Conservation (phyloP, 208 protist genomes). For the Tritrichomonas foetus region DNA sequence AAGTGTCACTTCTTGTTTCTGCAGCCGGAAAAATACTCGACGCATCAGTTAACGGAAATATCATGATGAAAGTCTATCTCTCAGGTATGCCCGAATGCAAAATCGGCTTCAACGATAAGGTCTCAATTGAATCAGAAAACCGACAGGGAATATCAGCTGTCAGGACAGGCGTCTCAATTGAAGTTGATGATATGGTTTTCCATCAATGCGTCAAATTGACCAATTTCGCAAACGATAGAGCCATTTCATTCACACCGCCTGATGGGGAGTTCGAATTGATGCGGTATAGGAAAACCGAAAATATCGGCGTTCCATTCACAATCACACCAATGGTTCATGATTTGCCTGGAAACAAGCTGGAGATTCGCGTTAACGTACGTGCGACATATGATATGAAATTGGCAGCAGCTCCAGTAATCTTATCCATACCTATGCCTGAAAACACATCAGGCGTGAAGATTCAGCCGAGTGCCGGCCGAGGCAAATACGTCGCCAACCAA, state of each 20-base stretch:
- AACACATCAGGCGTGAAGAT: conserved; percentile 74
- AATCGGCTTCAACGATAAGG: conserved; percentile 68
- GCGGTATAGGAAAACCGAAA: conserved; percentile 69
- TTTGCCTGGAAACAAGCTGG: not conserved
- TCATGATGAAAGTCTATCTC: conserved; percentile 90
- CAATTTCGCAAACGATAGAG: conserved; percentile 78
- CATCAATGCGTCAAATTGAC: conserved; percentile 90
- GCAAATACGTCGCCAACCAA: conserved; percentile 43
- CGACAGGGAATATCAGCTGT: not conserved
- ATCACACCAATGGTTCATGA: conserved; percentile 1
- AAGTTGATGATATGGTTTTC: conserved; percentile 85
- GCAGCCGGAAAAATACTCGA: conserved; percentile 58
- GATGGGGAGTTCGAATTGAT: conserved; percentile 91
- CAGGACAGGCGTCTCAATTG: conserved; percentile 52
- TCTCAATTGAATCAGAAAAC: conserved; percentile 44
- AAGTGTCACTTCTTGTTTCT: conserved; percentile 89
- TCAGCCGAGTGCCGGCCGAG: conserved; percentile 54
- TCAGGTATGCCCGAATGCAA: conserved; percentile 96
- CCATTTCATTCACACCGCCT: conserved; percentile 64
- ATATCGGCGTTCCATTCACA: conserved; percentile 17
- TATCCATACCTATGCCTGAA: conserved; percentile 13
- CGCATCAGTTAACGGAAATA: conserved; percentile 61
- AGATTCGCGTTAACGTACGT: not conserved
- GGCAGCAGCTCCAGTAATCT: not conserved
- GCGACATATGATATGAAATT: conserved; percentile 28